Evolutionary conservation across 2,329 filamentous ascomycete species (phyloP).

Genomic region (Penicillium digitatum): DNA sequence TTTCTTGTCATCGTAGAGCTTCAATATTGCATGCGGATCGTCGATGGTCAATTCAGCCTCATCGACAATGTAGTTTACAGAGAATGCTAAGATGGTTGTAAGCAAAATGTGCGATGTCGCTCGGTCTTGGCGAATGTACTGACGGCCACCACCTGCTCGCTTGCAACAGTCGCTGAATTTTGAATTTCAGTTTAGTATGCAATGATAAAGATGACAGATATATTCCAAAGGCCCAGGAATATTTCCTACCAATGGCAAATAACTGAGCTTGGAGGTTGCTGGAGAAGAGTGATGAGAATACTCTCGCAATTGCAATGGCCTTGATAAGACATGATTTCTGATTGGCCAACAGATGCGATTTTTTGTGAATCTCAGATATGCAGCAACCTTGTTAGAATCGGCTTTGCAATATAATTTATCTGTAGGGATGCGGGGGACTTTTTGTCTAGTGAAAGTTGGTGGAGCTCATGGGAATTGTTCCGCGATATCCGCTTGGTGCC

Average conservation of each 20-base stretch:
- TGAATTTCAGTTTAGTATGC: background rate
- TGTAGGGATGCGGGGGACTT: background rate
- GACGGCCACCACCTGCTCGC: conserved; percentile 20
- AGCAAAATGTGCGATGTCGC: background rate
- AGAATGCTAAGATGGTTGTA: conserved; percentile 15
- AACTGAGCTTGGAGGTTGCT: conserved; percentile 15
- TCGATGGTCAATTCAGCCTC: conserved; percentile 19
- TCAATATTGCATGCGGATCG: conserved; percentile 11
- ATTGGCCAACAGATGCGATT: background rate
- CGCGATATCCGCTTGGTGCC: background rate
- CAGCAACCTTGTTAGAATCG: background rate
- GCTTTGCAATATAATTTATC: background rate
- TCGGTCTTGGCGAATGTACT: background rate
- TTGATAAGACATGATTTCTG: conserved; percentile 19
- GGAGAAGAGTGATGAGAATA: conserved; percentile 18
- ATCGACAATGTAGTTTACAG: conserved; percentile 23
- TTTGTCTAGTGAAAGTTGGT: background rate
- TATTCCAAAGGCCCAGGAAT: no score
- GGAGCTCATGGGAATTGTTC: background rate
- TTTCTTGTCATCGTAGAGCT: conserved; percentile 17
- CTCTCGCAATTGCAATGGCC: conserved; percentile 26
- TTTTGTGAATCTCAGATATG: background rate
- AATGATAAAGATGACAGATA: background rate
- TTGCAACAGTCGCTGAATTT: conserved; percentile 19
- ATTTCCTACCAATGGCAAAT: conserved; percentile 24